Conservation (phyloP, 176 grass and related monocot genomes). For the Musa beccarii region DNA sequence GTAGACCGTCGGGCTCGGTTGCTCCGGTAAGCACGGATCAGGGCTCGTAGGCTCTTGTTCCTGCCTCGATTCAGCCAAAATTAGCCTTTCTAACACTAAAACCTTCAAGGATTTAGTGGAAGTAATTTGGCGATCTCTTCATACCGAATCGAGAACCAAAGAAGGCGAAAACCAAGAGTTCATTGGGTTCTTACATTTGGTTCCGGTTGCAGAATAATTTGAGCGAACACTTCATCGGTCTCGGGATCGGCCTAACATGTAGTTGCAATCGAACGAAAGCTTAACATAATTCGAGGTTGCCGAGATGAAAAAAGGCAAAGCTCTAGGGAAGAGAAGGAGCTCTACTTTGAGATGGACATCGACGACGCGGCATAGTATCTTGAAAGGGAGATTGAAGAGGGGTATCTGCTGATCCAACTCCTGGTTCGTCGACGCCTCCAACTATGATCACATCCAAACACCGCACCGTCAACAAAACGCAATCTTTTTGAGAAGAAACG, state of each 20-base stretch:
- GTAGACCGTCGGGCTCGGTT: background rate
- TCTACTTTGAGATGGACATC: constrained; percentile 78
- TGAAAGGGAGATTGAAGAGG: constrained; percentile 67
- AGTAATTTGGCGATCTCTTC: background rate
- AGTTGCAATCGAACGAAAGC: background rate
- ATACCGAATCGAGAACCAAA: background rate
- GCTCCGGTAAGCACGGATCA: background rate
- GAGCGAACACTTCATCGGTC: constrained; percentile 90
- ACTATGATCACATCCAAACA: constrained; percentile 23
- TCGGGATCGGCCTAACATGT: constrained; percentile 65
- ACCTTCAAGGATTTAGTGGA: too few relatives aligned
- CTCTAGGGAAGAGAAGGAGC: background rate
- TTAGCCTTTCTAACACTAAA: too few relatives aligned
- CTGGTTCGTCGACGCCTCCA: constrained; percentile 54
- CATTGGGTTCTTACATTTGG: constrained; percentile 36
- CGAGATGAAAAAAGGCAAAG: background rate
- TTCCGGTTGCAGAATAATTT: constrained; percentile 75
- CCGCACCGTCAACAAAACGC: background rate
- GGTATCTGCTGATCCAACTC: constrained; percentile 35
- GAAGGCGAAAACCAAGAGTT: background rate
- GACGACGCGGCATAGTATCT: constrained; percentile 87
- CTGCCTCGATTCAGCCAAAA: background rate
- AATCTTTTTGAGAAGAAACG: constrained; percentile 6
- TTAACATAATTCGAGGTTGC: constrained; percentile 7
- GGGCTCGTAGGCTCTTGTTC: background rate